Percentiles rank a stretch among this genome's conserved stretches.
These are phyloP conservation scores for Chytriomyces hyalinus DNA, from an alignment of 192 early-diverging fungal genomes.

Conservation along the genomic window DNA sequence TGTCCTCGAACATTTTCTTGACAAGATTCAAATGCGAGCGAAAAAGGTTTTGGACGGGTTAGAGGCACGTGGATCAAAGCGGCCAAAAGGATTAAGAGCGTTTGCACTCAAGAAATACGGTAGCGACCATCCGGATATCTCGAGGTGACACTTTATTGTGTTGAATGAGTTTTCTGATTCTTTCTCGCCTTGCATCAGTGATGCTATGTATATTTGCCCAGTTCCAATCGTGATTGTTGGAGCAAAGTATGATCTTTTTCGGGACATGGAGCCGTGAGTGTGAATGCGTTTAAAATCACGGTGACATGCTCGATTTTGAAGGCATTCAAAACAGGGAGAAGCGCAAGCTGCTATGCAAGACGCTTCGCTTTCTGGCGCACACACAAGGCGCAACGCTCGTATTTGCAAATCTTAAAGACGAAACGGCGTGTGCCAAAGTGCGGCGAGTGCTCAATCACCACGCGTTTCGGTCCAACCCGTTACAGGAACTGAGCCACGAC, in stretches of 20 bases:
- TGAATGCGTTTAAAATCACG: not conserved
- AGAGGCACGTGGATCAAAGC: constrained; percentile 51
- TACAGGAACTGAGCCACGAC: constrained; percentile 43
- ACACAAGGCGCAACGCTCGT: constrained; percentile 53
- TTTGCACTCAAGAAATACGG: constrained; percentile 53
- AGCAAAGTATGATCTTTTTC: constrained; percentile 53
- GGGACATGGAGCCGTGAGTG: constrained; percentile 54
- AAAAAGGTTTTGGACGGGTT: constrained; percentile 48
- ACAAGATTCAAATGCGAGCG: constrained; percentile 35
- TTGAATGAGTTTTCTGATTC: constrained; percentile 1
- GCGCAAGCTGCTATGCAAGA: constrained; percentile 49
- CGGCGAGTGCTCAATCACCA: constrained; percentile 46
- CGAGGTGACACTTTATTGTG: not conserved
- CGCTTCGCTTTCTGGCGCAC: constrained; percentile 56
- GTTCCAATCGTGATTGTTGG: constrained; percentile 55
- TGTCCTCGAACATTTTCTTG: constrained; percentile 43
- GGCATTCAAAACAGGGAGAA: constrained; percentile 39
- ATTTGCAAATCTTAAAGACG: constrained; percentile 51
- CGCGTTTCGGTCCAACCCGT: constrained; percentile 45
- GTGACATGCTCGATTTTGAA: not conserved
- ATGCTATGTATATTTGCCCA: constrained; percentile 42
- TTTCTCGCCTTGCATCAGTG: constrained; percentile 22
- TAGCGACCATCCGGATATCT: constrained; percentile 46
- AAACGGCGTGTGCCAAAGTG: constrained; percentile 43
- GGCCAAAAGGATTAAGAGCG: constrained; percentile 51